These are phyloP conservation scores for Ustilago nuda DNA, from an alignment of 1,284 basidiomycete genomes.

Conservation along the genomic window DNA sequence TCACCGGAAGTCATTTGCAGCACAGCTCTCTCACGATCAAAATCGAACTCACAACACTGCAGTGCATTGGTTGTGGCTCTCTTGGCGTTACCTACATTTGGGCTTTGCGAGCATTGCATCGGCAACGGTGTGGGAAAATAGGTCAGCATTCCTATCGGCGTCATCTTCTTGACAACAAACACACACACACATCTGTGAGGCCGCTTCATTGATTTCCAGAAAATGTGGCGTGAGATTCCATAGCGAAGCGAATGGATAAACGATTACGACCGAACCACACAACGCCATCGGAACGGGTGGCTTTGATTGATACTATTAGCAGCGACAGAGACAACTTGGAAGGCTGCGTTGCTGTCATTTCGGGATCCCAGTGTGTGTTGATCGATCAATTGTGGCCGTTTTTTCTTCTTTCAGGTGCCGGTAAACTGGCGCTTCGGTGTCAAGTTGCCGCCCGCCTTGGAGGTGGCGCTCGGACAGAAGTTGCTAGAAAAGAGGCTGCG, in stretches of 20 bases:
- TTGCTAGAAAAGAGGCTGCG: neutral
- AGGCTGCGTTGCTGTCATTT: neutral
- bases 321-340: neutral
- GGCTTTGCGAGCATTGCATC: neutral
- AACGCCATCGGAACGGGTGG: neutral
- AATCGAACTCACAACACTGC: neutral
- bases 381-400: neutral
- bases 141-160: conserved; percentile 4
- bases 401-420: neutral
- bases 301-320: no score
- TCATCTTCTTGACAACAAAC: neutral
- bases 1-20: no score
- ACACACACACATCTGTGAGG: no score
- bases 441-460: neutral
- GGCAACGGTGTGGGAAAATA: conserved; percentile 2
- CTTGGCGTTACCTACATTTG: neutral
- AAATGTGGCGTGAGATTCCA: conserved; percentile 12
- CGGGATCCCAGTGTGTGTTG: neutral
- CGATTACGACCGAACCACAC: neutral
- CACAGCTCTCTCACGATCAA: neutral
- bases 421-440: neutral
- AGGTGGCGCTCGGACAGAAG: conserved; percentile 6
- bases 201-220: neutral
- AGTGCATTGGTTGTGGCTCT: neutral
- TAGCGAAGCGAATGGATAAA: neutral